Base-by-base conservation (phyloP, 2,329 filamentous ascomycete species). In the Madurella fahalii region DNA sequence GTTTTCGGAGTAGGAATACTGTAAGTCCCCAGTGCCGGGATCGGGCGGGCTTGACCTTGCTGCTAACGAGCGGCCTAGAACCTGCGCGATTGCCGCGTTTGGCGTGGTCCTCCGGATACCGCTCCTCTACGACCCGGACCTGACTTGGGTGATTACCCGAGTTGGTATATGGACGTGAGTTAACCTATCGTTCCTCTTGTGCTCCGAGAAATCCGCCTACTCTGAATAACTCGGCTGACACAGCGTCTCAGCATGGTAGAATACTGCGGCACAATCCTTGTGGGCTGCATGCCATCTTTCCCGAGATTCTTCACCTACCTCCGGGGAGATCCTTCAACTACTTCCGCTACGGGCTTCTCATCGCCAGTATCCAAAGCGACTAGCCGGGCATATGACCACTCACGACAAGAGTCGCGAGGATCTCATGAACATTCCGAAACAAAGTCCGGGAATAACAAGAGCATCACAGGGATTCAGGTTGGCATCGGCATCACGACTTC, bases 121-220 rank as follows among this genome's bases (percentile, higher is more conserved):
- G 4, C 44, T 61, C 12, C 50, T 61, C 17, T 20, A 47, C 34
- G 58, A 59, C 17, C 53, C 50, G 9, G 56, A 60, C 25, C 42
- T 59, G 25, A 57, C 58, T 2, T 59, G 54, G 54, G 44, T 56
- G 9, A 53, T 61, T 25, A 52, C 57, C 16, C 59, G 57, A 44
- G 58, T 61, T 17, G 57, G 58, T 32, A 57, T 61, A 17, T 59
- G 57, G 58, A 59, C 57, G 52, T 58, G 46, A 41, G 56, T 54
- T 31, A 16, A 7, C 15, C 52, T 15, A 4, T 7, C 32, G 1
- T 25, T 44, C 25, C 11, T 17, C 18, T 7, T 25, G 25, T 7
- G 25, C 25, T 25, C 4, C 7, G 25, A 25, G 25, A 4, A 7
- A 7, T 7, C 25, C 25, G 7, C 7, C 25, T 25, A 25, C 25